These are phyloP conservation scores for Lotmaria passim DNA, from an alignment of 208 protist species.

Conservation along the genomic window DNA sequence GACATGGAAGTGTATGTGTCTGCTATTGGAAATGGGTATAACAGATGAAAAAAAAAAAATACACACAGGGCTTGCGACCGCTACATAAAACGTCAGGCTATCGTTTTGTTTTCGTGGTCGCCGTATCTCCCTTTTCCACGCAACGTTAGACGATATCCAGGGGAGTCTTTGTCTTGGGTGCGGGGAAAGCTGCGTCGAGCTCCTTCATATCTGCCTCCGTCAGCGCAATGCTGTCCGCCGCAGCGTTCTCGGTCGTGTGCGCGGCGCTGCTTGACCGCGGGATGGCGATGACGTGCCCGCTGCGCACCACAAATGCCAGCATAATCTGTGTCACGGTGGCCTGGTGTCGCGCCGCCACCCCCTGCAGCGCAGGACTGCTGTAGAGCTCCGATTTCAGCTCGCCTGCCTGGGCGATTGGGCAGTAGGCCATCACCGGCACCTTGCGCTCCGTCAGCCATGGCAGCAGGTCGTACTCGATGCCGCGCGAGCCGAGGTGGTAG, in stretches of 20 bases:
- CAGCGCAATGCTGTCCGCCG: conserved; percentile 45
- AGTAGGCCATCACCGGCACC: conserved; percentile 84
- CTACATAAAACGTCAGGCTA: too few relatives aligned
- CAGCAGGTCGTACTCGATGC: conserved; percentile 70
- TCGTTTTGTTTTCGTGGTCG: too few relatives aligned
- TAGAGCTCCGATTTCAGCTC: conserved; percentile 65
- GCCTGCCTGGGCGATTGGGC: conserved; percentile 65
- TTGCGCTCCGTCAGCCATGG: conserved; percentile 49
- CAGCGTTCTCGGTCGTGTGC: conserved; percentile 71
- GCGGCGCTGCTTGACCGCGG: conserved; percentile 59
- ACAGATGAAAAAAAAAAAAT: too few relatives aligned
- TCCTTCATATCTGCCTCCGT: conserved; percentile 38
- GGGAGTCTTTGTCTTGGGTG: conserved; percentile 34
- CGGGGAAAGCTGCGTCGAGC: conserved; percentile 39
- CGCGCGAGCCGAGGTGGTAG: conserved; percentile 82
- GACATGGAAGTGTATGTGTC: background rate
- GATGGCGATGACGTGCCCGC: conserved; percentile 50
- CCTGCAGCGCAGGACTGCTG: conserved; percentile 39
- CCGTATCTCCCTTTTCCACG: background rate
- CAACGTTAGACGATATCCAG: conserved; percentile 45
- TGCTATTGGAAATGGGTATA: too few relatives aligned
- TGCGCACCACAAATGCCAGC: conserved; percentile 43
- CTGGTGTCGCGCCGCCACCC: conserved; percentile 35
- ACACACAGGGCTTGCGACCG: too few relatives aligned
- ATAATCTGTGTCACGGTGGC: conserved; percentile 47